A percentile compares a stretch with the other conserved stretches of the same genome.
phyloP scores from a whole-genome alignment of 768 basidiomycete genomes.

The Russula earlei region DNA sequence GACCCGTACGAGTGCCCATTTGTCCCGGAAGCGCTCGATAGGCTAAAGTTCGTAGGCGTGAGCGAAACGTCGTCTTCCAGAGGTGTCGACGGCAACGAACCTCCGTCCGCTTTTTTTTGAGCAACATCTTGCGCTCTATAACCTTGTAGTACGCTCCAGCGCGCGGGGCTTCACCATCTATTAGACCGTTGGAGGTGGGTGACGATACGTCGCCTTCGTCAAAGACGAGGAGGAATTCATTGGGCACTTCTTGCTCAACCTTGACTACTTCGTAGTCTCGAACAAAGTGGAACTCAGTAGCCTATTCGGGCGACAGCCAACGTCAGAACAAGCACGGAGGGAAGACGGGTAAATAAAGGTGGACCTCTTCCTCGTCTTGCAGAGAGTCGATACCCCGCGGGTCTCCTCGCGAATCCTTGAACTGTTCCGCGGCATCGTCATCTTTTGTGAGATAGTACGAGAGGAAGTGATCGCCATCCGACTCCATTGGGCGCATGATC shows the following conservation, averaged over 20 bases:
- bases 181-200: neutral
- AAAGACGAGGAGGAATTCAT: slow-evolving; percentile 72
- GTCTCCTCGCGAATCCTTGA: slow-evolving; percentile 49
- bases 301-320: slow-evolving; percentile 29
- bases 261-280: slow-evolving; percentile 86
- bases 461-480: slow-evolving; percentile 81
- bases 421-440: slow-evolving; percentile 56
- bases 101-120: slow-evolving; percentile 78
- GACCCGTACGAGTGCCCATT: slow-evolving; percentile 74
- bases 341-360: slow-evolving; percentile 5
- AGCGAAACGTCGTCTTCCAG: neutral
- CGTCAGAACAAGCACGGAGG: neutral
- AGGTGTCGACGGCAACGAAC: slow-evolving; percentile 36
- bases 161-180: slow-evolving; percentile 24
- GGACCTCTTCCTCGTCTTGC: slow-evolving; percentile 48
- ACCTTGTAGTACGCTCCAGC: slow-evolving; percentile 80
- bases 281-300: slow-evolving; percentile 63
- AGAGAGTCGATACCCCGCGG: slow-evolving; percentile 32
- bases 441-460: slow-evolving; percentile 76
- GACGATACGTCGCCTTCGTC: slow-evolving; percentile 36
- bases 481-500: slow-evolving; percentile 78
- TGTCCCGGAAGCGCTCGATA: slow-evolving; percentile 66
- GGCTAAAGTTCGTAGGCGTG: slow-evolving; percentile 31
- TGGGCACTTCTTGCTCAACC: slow-evolving; percentile 77
- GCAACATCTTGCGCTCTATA: slow-evolving; percentile 78